Evolutionary conservation across 148 eudicot species (phyloP).

Genomic region (Chenopodium album): DNA sequence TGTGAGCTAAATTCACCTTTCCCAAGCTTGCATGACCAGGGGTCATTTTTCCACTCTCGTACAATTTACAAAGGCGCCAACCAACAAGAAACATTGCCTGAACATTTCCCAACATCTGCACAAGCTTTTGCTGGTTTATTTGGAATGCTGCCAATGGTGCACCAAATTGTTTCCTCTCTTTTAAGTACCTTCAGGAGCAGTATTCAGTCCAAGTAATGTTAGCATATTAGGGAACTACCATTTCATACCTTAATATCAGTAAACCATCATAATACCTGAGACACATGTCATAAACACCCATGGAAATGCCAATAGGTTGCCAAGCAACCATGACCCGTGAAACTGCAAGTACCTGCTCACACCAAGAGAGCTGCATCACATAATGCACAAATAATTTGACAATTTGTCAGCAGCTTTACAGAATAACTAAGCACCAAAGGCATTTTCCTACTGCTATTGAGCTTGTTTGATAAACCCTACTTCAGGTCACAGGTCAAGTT

Average conservation of each 20-base stretch:
- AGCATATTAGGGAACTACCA: neutral
- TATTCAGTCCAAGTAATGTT: conserved; percentile 7
- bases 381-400: neutral
- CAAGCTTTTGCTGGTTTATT: conserved; percentile 85
- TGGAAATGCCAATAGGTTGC: conserved; percentile 96
- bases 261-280: conserved; percentile 59
- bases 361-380: neutral
- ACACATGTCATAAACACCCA: conserved; percentile 97
- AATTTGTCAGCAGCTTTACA: neutral
- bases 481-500: neutral
- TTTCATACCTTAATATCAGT: neutral
- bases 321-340: conserved; percentile 96
- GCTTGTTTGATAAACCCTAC: neutral
- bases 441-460: neutral
- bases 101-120: conserved; percentile 76
- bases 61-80: conserved; percentile 91
- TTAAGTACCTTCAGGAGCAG: conserved; percentile 56
- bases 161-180: conserved; percentile 88
- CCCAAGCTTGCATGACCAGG: conserved; percentile 89
- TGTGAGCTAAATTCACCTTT: conserved; percentile 51
- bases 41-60: conserved; percentile 88
- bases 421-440: neutral
- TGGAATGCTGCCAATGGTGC: conserved; percentile 94
- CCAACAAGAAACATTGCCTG: conserved; percentile 88
- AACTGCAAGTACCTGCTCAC: conserved; percentile 85